Base-by-base conservation (phyloP, 306 rosid species). In the Comarum palustre region DNA sequence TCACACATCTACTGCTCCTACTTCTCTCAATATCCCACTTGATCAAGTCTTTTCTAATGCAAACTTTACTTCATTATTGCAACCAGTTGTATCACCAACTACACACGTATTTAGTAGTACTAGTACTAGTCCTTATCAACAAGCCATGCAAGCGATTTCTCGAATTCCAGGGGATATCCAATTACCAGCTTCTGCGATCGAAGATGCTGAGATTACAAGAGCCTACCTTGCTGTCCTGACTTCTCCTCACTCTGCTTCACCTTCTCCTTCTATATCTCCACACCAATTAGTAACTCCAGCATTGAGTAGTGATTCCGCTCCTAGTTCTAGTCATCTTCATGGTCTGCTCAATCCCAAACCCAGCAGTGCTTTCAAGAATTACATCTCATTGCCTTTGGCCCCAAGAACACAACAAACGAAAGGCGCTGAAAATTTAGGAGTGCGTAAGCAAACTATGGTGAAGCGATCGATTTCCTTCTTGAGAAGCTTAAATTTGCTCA, bases 381-480 rank as follows among this genome's bases (percentile, higher is more conserved):
- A 87, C 55, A 38, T 7, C 4, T 43, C 74, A 1, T 20, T 76
- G 17, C 51, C 63, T 36, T 34, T 69, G 66, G 76, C 75, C 32
- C 81, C 79, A 4, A 73, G 39, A 24, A 16, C 70, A 10, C 85
- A 64, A 10, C 85, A 64, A 50, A 27, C 46, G 61, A 78, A 58
- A 58, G 64, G 38, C 8, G 64, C 78, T 6, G 32, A 83, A 20
- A 82, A 52, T 24, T 31, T 43, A 34, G 67, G 10, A 6, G 67
- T 61, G 13, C 55, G 83, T 39, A 81, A 69, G 63, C 86, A 77
- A 71, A 85, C 86, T 79, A 29, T 89, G 73, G 41, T 83, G 72
- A 91, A 85, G 79, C 78, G 92, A 75, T 87, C 97, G 6, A 46
- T 91, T 69, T 58, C 82, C 17, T 91, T 89, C 84, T 80, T 82